Base-by-base conservation (phyloP, 169 alveolate species). In the Cryptosporidium sp. region DNA sequence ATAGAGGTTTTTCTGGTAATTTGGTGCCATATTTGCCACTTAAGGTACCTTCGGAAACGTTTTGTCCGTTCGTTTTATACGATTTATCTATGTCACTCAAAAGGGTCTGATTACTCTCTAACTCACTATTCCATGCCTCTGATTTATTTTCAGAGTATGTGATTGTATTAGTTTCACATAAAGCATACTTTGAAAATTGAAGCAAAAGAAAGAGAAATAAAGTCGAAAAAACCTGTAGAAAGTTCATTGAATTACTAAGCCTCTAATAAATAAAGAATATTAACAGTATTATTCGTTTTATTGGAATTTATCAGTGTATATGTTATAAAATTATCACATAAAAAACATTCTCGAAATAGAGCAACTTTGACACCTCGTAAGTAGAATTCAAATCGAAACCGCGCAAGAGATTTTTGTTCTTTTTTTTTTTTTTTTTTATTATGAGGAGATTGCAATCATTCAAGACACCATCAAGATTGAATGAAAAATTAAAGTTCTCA, bases 381-480 rank as follows among this genome's bases (percentile, higher is more conserved):
- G 16, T 67, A 6, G 5, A 39, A 3, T n/a, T 70, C n/a, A 26
- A 26, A 48, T 41, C 67, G 43, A 26, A 18, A 12, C 67, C 59
- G 59, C 67, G 84, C 29, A n/a, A 70, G 29, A 14, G 23, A 69
- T n/a, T n/a, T n/a, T n/a, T n/a, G n/a, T 41, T 41, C 9, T 14
- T 41, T 41, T 41, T 41, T n/a, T 70, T 45, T 5, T 1, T 70
- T 7, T 45, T 23, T 0, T 48, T 39, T 37, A 33, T 26, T 33
- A 80, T 80, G 89, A 61, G 75, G 37, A 80, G 89, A n/a, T 33
- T 80, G 14, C 89, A 80, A 43, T 80, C 89, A 33, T 62, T 80
- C 39, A 80, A 80, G 62, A 45, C 89, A 3, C 75, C 89, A 6
- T 80, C 89, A 12, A 62, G 29, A 37, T 29, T 80, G 29, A 41